Percentiles rank a stretch among this genome's conserved stretches.
Evolutionary conservation across 208 protist species (phyloP).

Genomic region (Hexamita inflata): DNA sequence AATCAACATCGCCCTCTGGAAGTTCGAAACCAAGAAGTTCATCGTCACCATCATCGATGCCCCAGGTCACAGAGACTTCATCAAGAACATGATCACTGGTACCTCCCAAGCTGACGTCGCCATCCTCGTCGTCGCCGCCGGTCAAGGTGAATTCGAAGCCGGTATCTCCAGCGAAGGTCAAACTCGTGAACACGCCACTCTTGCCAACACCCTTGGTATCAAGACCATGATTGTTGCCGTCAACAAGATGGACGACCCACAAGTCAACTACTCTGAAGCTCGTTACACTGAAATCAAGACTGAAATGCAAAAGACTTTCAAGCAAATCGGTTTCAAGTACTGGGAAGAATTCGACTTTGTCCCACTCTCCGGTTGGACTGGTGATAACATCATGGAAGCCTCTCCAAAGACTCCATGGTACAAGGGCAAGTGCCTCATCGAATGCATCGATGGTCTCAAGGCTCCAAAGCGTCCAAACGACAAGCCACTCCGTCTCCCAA

Average conservation of each 20-base stretch:
- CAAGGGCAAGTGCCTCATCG: slow-evolving; percentile 30
- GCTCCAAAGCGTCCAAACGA: slow-evolving; percentile 33
- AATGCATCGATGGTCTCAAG: slow-evolving; percentile 30
- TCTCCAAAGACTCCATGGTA: slow-evolving; percentile 38
- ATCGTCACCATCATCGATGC: slow-evolving; percentile 72
- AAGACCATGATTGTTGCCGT: slow-evolving; percentile 38
- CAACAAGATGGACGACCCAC: slow-evolving; percentile 46
- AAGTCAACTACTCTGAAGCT: slow-evolving; percentile 24
- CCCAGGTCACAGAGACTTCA: slow-evolving; percentile 72
- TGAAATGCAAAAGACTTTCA: slow-evolving; percentile 31
- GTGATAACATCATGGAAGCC: slow-evolving; percentile 35
- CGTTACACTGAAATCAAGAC: slow-evolving; percentile 42
- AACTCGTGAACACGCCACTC: slow-evolving; percentile 41
- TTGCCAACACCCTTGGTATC: slow-evolving; percentile 40
- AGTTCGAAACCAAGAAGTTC: slow-evolving; percentile 67
- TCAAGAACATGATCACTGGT: slow-evolving; percentile 75
- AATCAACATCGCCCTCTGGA: slow-evolving; percentile 68
- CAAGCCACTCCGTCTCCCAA: slow-evolving; percentile 38
- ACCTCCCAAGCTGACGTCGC: slow-evolving; percentile 67
- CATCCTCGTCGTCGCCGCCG: slow-evolving; percentile 63
- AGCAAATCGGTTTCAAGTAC: slow-evolving; percentile 37
- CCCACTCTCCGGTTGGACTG: slow-evolving; percentile 41
- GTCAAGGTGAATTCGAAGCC: slow-evolving; percentile 67
- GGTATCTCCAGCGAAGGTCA: slow-evolving; percentile 62
- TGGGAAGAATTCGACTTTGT: slow-evolving; percentile 25